Conservation (phyloP, 163 green algal genomes). For the Chlorella variabilis region DNA sequence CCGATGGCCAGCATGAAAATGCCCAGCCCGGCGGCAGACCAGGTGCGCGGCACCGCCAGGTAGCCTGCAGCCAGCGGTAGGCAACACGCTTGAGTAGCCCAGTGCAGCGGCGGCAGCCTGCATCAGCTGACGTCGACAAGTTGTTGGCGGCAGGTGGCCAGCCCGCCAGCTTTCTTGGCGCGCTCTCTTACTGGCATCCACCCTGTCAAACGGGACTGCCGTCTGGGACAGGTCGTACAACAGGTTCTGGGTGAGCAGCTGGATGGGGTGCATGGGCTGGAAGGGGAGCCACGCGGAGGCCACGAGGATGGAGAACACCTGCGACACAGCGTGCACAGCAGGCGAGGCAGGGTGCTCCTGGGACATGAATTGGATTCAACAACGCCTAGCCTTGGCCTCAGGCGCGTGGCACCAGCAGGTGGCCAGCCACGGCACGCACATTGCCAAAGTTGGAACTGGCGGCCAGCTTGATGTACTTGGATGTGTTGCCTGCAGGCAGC, state of each 20-base stretch:
- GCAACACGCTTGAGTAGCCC: no score
- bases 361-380: no score
- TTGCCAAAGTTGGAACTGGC: constrained; percentile 36
- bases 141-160: no score
- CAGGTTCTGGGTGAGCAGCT: constrained; percentile 39
- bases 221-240: constrained; percentile 30
- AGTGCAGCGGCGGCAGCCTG: not conserved
- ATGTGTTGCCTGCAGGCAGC: constrained; percentile 12
- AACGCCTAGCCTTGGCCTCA: no score
- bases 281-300: constrained; percentile 32
- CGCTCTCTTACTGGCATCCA: constrained; percentile 35
- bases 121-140: no score
- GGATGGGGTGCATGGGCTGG: constrained; percentile 32
- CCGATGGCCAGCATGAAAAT: constrained; percentile 33
- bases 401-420: no score
- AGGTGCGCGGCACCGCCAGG: constrained; percentile 15
- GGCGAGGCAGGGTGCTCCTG: not conserved
- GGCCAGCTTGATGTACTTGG: constrained; percentile 37
- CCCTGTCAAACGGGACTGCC: constrained; percentile 17
- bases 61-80: no score
- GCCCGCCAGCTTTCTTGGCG: not conserved
- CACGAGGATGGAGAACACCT: constrained; percentile 30
- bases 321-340: not conserved
- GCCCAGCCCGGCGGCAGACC: not conserved
- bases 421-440: not conserved